Evolutionary conservation across 2,329 filamentous ascomycete species (phyloP), one percentile per base, ranked within the genome.

Genomic region (Knufia fluminis): DNA sequence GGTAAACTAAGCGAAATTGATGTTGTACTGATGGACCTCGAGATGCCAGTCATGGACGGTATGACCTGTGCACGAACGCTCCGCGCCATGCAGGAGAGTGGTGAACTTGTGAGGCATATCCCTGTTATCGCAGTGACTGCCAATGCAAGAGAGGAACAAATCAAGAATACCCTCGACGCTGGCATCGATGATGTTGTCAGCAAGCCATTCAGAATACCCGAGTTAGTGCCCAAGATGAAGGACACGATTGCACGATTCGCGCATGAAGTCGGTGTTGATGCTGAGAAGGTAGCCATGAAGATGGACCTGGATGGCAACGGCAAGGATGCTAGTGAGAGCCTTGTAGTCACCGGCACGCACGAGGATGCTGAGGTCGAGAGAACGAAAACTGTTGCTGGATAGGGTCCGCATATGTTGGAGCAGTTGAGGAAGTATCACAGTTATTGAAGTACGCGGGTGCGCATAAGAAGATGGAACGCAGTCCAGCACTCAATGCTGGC

Each of bases 1-100:
- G 17, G 8, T 4, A 40, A 17, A 19, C 33, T 17, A 24, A 28
- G 19, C 0, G 52, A 57, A 2, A 62, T 86, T 20, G 79, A 79
- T 7, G 73, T 88, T 40, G 81, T 90, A 10, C 65, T 90, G 4
- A 88, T 90, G 85, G 86, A 90, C 61, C 72, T 88, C 42, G 85
- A 89, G 60, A 90, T 90, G 85, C 85, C 85, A 1, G 75, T 88
- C 38, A 89, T 89, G 85, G 84, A 90, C 59, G 86, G 86, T 31
- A 78, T 86, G 64, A 83, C 83, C 1, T 87, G 85, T 54, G 81
- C 85, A 10, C 73, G 75, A 36, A 77, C 71, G 52, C 88, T 91
- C 47, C 76, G 86, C 16, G 75, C 83, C 52, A 70, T 86, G 16
- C 83, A 90, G 62, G 68, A 67, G 43, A 52, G 61, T 4, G 55